A percentile compares a stretch with the other conserved stretches of the same genome.
These are phyloP conservation scores for Priceomyces haplophilus DNA, from an alignment of 805 yeast species.

Conservation along the genomic window DNA sequence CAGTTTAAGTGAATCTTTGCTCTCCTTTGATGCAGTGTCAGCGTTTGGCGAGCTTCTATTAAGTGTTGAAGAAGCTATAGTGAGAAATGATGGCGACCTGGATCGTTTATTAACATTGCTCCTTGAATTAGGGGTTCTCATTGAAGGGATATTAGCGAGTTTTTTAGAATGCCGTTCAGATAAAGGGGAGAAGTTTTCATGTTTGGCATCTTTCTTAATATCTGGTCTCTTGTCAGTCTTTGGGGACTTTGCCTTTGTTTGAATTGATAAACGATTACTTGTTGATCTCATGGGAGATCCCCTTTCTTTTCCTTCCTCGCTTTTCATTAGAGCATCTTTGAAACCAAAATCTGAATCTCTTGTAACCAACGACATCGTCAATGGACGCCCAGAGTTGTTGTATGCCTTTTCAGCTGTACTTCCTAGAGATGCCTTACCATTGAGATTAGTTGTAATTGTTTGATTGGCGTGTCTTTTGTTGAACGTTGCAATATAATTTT, in stretches of 20 bases:
- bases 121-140: not conserved
- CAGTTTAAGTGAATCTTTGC: slow-evolving; percentile 3
- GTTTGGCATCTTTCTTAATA: not conserved
- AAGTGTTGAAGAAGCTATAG: slow-evolving; percentile 10
- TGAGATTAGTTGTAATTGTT: not conserved
- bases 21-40: not conserved
- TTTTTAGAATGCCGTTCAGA: slow-evolving; percentile 3
- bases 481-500: not conserved
- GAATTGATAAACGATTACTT: not conserved
- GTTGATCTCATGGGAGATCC: not conserved
- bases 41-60: slow-evolving; percentile 3
- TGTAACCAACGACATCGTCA: not conserved
- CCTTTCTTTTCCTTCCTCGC: slow-evolving; percentile 1
- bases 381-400: not conserved
- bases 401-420: not conserved
- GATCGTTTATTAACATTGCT: slow-evolving; percentile 2
- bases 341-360: not conserved
- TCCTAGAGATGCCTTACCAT: not conserved
- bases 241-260: not conserved
- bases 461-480: not conserved
- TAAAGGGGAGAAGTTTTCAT: slow-evolving; percentile 1
- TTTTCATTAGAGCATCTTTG: not conserved
- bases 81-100: slow-evolving; percentile 11
- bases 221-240: not conserved
- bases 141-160: not conserved